A percentile compares a stretch with the other conserved stretches of the same genome.
These are phyloP conservation scores for Trametes pubescens DNA, from an alignment of 1,284 basidiomycete species.

Conservation along the genomic window DNA sequence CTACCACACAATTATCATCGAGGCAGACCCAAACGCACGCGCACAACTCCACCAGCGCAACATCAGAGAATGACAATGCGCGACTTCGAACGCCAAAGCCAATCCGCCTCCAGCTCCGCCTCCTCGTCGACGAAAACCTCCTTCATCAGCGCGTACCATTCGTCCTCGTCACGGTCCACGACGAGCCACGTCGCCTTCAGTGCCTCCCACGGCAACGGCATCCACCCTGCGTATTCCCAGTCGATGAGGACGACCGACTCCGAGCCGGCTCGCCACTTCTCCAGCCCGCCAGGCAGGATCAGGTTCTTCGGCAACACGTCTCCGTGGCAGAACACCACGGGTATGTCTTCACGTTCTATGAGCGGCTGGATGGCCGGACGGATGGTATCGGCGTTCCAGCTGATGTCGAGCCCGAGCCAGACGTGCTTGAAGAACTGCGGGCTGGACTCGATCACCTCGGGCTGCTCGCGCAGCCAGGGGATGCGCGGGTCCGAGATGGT, in stretches of 20 bases:
- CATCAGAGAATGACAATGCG: constrained; percentile 5
- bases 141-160: constrained; percentile 24
- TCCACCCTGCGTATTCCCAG: constrained; percentile 31
- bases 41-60: too few relatives aligned
- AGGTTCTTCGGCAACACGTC: constrained; percentile 27
- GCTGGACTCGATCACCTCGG: constrained; percentile 12
- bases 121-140: constrained; percentile 17
- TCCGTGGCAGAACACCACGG: constrained; percentile 29
- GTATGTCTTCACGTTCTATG: constrained; percentile 24
- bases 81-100: constrained; percentile 17
- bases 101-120: constrained; percentile 17
- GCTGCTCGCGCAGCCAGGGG: constrained; percentile 27
- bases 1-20: too few relatives aligned
- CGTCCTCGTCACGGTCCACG: constrained; percentile 18
- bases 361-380: constrained; percentile 15
- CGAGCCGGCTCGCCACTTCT: constrained; percentile 16
- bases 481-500: constrained; percentile 28
- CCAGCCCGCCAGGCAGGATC: constrained; percentile 23
- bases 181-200: constrained; percentile 30
- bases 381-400: constrained; percentile 13
- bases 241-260: constrained; percentile 21
- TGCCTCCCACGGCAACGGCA: constrained; percentile 27
- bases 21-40: too few relatives aligned
- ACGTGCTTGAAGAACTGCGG: constrained; percentile 24
- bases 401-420: constrained; percentile 21